These are phyloP conservation scores for Debaryomyces coudertii DNA, from an alignment of 1,139 yeast genomes.

Conservation along the genomic window DNA sequence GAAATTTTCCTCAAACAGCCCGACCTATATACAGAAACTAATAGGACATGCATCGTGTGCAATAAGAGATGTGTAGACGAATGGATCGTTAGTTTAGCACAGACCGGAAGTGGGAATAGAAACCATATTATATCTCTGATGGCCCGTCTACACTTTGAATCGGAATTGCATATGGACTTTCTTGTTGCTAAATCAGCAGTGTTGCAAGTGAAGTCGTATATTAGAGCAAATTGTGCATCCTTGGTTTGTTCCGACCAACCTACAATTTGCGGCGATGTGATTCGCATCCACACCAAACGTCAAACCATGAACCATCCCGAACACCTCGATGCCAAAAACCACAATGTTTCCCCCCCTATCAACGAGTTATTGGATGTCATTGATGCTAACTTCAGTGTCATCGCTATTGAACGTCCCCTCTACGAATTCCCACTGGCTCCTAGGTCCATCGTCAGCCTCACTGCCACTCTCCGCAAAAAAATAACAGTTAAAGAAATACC, in stretches of 20 bases:
- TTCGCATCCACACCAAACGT: background rate
- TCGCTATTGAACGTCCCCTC: background rate
- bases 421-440: background rate
- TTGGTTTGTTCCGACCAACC: background rate
- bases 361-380: background rate
- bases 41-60: background rate
- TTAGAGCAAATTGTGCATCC: background rate
- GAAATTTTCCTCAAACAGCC: background rate
- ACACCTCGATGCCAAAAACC: background rate
- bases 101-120: background rate
- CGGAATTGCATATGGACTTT: background rate
- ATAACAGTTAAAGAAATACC: background rate
- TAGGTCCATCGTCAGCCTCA: background rate
- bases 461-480: constrained; percentile 1
- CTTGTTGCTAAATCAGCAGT: background rate
- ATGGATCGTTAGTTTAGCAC: background rate
- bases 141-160: background rate
- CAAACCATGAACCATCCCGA: background rate
- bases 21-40: background rate
- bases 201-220: background rate
- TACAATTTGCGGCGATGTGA: background rate
- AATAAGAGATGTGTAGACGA: background rate
- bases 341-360: background rate
- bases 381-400: background rate
- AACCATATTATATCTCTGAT: background rate